Percentiles rank a stretch among this genome's conserved stretches.
Evolutionary conservation across 2,329 filamentous ascomycete species (phyloP).

Genomic region (Elsinoe fawcettii): DNA sequence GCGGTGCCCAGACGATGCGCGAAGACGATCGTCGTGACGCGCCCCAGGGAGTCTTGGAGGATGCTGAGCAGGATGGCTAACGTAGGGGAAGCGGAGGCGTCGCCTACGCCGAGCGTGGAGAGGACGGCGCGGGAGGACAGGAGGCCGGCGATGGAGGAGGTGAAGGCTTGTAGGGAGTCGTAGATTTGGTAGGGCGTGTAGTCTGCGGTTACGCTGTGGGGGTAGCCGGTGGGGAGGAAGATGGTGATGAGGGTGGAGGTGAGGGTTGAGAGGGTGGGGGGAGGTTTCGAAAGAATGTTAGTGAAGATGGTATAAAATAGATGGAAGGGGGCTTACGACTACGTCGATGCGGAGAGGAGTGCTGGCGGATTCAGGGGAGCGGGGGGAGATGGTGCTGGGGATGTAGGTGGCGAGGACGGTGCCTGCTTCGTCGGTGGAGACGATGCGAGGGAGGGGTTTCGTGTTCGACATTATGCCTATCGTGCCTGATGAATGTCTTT

Average conservation of each 20-base stretch:
- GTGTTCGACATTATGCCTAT: not conserved
- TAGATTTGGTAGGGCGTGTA: constrained; percentile 61
- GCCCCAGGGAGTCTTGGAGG: constrained; percentile 71
- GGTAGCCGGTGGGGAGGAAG: constrained; percentile 82
- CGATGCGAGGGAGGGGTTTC: not conserved
- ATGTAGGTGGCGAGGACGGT: constrained; percentile 44
- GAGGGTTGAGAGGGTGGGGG: constrained; percentile 13
- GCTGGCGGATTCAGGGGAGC: no score
- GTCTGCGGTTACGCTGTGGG: constrained; percentile 75
- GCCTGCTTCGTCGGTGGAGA: constrained; percentile 42
- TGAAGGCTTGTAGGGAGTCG: constrained; percentile 79
- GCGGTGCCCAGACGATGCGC: constrained; percentile 73
- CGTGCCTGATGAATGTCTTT: no score
- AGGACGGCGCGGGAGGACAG: constrained; percentile 77
- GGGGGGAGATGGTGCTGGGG: no score
- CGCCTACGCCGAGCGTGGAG: constrained; percentile 68
- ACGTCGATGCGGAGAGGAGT: constrained; percentile 15
- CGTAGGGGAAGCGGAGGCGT: constrained; percentile 70
- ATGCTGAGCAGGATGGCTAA: constrained; percentile 75
- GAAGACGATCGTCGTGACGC: constrained; percentile 78
- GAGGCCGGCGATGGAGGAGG: constrained; percentile 70
- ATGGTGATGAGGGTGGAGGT: constrained; percentile 49
- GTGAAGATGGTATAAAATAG: not conserved
- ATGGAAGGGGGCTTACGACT: constrained; percentile 17
- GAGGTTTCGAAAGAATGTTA: no score